Evolutionary conservation across 371 early-diverging fungal species (phyloP).

Genomic region (Parasitella parasitica): DNA sequence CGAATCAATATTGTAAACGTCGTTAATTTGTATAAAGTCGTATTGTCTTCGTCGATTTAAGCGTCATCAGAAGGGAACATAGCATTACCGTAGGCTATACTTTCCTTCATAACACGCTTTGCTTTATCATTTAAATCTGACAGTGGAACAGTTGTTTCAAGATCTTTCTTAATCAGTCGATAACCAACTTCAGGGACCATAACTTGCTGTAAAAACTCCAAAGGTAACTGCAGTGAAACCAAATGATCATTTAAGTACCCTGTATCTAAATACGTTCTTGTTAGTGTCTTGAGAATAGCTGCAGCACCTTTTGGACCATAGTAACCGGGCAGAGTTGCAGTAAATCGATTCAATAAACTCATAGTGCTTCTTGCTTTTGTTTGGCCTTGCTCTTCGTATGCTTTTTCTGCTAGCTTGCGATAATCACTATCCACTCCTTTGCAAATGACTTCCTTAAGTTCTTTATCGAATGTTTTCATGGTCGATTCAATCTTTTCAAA

Average conservation of each 20-base stretch:
- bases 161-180: constrained; percentile 49
- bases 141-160: background rate
- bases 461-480: constrained; percentile 20
- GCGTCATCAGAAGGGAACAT: constrained; percentile 16
- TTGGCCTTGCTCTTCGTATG: constrained; percentile 42
- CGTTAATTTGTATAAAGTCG: background rate
- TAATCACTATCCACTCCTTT: constrained; percentile 30
- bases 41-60: background rate
- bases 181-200: constrained; percentile 55
- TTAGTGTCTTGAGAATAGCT: constrained; percentile 35
- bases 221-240: constrained; percentile 42
- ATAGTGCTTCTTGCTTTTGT: constrained; percentile 50
- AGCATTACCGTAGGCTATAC: constrained; percentile 21
- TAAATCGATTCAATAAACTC: constrained; percentile 40
- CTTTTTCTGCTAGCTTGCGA: constrained; percentile 29
- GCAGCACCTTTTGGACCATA: constrained; percentile 54
- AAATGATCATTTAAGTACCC: constrained; percentile 28
- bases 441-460: constrained; percentile 42
- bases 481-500: constrained; percentile 37
- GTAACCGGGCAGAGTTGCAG: constrained; percentile 54
- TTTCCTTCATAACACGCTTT: constrained; percentile 24
- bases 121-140: constrained; percentile 2
- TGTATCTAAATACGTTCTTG: constrained; percentile 29
- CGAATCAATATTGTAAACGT: background rate
- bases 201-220: constrained; percentile 60